These are phyloP conservation scores for Trifolium subterraneum DNA, from an alignment of 306 rosid species.

Conservation along the genomic window DNA sequence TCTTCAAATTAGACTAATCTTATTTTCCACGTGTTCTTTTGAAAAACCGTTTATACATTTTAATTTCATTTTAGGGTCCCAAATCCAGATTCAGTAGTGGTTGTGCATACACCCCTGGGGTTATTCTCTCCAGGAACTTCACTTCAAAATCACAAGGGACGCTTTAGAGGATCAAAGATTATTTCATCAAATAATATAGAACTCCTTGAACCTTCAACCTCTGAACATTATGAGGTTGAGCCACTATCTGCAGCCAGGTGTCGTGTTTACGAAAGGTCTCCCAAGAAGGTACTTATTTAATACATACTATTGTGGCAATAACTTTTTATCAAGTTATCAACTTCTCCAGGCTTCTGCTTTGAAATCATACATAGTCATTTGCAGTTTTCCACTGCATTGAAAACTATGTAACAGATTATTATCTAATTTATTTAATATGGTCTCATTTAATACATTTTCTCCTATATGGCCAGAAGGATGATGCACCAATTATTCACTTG, in stretches of 20 bases:
- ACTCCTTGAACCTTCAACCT: constrained; percentile 54
- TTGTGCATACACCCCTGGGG: constrained; percentile 65
- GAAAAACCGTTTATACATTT: constrained; percentile 12
- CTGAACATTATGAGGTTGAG: constrained; percentile 59
- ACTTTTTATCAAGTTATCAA: constrained; percentile 14
- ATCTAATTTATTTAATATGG: constrained; percentile 22
- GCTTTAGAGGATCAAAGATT: constrained; percentile 70
- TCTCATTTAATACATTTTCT: constrained; percentile 33
- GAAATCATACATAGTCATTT: not conserved
- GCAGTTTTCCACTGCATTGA: not conserved
- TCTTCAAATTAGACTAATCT: constrained; percentile 7
- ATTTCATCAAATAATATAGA: constrained; percentile 60
- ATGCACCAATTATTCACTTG: constrained; percentile 66
- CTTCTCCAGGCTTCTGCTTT: constrained; percentile 27
- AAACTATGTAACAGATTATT: not conserved
- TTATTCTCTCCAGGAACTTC: constrained; percentile 68
- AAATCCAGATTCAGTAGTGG: constrained; percentile 74
- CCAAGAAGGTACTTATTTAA: constrained; percentile 57
- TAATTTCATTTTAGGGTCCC: constrained; percentile 59
- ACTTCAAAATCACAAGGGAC: constrained; percentile 66
- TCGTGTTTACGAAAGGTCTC: constrained; percentile 60
- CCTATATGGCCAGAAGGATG: constrained; percentile 53
- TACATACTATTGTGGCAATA: constrained; percentile 1
- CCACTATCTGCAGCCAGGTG: constrained; percentile 81
- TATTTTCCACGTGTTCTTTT: constrained; percentile 1